Base-by-base conservation (phyloP, 2,329 filamentous ascomycete species). In the Penicillium crustosum region DNA sequence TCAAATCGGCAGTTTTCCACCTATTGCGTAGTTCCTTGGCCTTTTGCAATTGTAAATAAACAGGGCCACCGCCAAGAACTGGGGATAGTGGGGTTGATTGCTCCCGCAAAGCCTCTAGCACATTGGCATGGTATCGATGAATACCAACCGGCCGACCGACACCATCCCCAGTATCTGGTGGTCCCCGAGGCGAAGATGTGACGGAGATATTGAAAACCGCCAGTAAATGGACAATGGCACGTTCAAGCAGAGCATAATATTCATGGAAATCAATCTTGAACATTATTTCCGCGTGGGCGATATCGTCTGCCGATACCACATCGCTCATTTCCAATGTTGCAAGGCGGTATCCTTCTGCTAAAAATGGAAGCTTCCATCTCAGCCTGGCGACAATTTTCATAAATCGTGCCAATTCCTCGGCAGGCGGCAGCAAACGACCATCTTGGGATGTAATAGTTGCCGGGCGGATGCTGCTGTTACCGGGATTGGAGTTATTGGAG, bases 231-330 rank as follows among this genome's bases (percentile, higher is more conserved):
- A 89, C 86, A 8, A 91, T 78, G 0, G 87, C 87, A 31, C 89
- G 84, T 74, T 91, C 89, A 7, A 91, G 82, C 36, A 89, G 81
- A 51, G 85, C 84, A 75, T 91, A 91, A 71, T 88, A 91, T 68
- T 91, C 89, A 73, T 89, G 86, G 61, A 91, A 91, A 68, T 91
- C 89, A 8, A 91, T 81, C 71, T 91, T 90, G 78, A 91, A 91
- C 80, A 90, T 90, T 17, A 84, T 80, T 71, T 88, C 85, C 0
- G 82, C 82, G 15, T 73, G 63, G 1, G 64, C 50, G 44, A 68
- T 55, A n/a, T 67, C 59, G n/a, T 67, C 68, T 4, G 39, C 39
- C 3, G 61, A 63, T 8, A 66, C 55, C 3, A 27, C 19, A 7
- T 55, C 43, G 12, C 71, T 67, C 25, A 71, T 69, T 21, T 68